phyloP scores from a whole-genome alignment of 73 alveolate species.

The Uronychia setigera region DNA sequence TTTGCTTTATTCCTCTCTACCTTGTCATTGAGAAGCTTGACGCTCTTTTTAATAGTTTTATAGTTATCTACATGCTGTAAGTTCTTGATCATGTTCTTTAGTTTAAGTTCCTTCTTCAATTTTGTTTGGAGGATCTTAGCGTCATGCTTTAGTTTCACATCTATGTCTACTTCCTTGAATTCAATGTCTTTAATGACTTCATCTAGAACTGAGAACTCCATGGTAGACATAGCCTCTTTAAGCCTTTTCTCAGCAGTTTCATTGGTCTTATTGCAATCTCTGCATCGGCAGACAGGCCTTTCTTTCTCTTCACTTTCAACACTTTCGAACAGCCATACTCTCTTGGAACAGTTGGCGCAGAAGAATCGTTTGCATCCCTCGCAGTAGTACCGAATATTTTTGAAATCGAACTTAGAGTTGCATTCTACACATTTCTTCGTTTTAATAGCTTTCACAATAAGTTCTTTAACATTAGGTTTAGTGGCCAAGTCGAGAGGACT shows the following conservation, averaged over 20 bases:
- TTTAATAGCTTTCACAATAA: slow-evolving; percentile 69
- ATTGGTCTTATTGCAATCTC: slow-evolving; percentile 63
- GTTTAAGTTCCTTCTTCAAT: slow-evolving; percentile 74
- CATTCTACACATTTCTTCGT: slow-evolving; percentile 75
- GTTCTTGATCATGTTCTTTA: slow-evolving; percentile 52
- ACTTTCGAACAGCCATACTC: slow-evolving; percentile 70
- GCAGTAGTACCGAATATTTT: slow-evolving; percentile 80
- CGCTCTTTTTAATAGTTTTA: slow-evolving; percentile 77
- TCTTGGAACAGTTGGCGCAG: slow-evolving; percentile 68
- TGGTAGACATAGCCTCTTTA: slow-evolving; percentile 70
- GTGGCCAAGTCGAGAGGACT: slow-evolving; percentile 83
- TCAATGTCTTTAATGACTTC: slow-evolving; percentile 41
- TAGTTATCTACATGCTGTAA: slow-evolving; percentile 66
- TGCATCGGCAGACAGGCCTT: slow-evolving; percentile 85
- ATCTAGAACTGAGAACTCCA: slow-evolving; percentile 47
- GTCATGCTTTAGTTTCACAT: slow-evolving; percentile 72
- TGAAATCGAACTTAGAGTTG: slow-evolving; percentile 73
- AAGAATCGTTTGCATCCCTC: slow-evolving; percentile 71
- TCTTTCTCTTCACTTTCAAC: slow-evolving; percentile 78
- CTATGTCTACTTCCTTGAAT: slow-evolving; percentile 64
- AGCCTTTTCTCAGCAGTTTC: slow-evolving; percentile 72
- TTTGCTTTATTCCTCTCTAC: slow-evolving; percentile 68
- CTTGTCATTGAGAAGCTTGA: slow-evolving; percentile 59
- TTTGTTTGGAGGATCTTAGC: slow-evolving; percentile 74
- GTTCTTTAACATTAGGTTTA: slow-evolving; percentile 62